Base-by-base conservation (phyloP, 306 rosid species). In the Ceratonia siliqua region DNA sequence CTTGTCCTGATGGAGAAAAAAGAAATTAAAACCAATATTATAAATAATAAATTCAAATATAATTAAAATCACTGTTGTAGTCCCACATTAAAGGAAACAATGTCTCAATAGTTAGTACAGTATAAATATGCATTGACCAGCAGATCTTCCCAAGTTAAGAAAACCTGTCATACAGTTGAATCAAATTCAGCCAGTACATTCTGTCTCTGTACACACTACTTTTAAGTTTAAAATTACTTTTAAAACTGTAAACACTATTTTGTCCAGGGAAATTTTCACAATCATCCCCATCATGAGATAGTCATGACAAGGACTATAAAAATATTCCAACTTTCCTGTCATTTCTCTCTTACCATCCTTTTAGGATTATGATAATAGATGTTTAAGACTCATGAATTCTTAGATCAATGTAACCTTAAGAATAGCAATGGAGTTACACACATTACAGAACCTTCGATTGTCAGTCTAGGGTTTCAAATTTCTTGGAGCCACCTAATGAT, bases 1-100 rank as follows among this genome's bases (percentile, higher is more conserved):
- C 82, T 86, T 95, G 77, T 95, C 99, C 99, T 95, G 88, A 68
- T 49, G 70, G 67, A 55, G 25, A 35, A 53, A 72, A 53, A 66
- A 74, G 45, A 43, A 50, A 43, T 62, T 64, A 41, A 72, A 53
- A 70, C 38, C 17, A 66, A 74, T 20, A 77, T 57, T 43, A 77
- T 20, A 20, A 62, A 10, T 17, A 35, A 17, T 45, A 45, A 1
- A 45, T 48, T 17, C 53, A 48, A 56, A 49, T 77, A 63, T 20
- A 35, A 63, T 5, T 10, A 48, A 30, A 68, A 48, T 18, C 28
- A 5, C n/a, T 17, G 15, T 49, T 12, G 30, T 18, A 30, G 15
- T 43, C 25, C 56, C 22, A 15, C 33, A 25, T 24, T 24, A 22
- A 13, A 13, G 6, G 11, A 13, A 41, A 3, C 24, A 6, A 14